Conservation (phyloP, 176 grass and related monocot species). For the Avena insularis region DNA sequence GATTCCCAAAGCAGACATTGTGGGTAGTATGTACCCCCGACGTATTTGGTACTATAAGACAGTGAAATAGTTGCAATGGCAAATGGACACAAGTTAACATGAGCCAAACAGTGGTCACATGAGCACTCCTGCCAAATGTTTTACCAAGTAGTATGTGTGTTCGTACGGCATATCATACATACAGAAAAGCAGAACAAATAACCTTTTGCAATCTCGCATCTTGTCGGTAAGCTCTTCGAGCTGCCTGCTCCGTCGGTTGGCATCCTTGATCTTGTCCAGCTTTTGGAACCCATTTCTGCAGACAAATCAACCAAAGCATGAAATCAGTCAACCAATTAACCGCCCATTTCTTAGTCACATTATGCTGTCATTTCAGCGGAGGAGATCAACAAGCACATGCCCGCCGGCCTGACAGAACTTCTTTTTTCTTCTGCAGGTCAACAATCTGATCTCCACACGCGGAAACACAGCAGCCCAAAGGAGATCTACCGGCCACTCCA, state of each 20-base stretch:
- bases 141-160: not conserved
- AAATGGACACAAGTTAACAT: slow-evolving; percentile 1
- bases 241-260: slow-evolving; percentile 80
- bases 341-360: not conserved
- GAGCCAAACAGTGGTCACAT: not conserved
- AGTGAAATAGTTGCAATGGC: not conserved
- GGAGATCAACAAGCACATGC: not conserved
- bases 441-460: not conserved
- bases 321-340: not conserved
- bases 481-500: slow-evolving; percentile 23
- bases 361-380: not conserved
- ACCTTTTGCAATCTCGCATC: slow-evolving; percentile 99
- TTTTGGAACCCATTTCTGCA: slow-evolving; percentile 97
- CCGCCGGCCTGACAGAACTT: not conserved
- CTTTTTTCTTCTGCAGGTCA: not conserved
- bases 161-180: not conserved
- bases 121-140: not conserved
- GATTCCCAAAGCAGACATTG: not conserved
- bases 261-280: slow-evolving; percentile 96
- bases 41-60: not conserved
- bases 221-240: slow-evolving; percentile 93
- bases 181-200: slow-evolving; percentile 5
- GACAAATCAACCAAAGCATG: not conserved
- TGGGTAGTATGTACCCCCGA: not conserved
- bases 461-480: not conserved